phyloP scores from a whole-genome alignment of 306 rosid species.

The Bauhinia variegata region DNA sequence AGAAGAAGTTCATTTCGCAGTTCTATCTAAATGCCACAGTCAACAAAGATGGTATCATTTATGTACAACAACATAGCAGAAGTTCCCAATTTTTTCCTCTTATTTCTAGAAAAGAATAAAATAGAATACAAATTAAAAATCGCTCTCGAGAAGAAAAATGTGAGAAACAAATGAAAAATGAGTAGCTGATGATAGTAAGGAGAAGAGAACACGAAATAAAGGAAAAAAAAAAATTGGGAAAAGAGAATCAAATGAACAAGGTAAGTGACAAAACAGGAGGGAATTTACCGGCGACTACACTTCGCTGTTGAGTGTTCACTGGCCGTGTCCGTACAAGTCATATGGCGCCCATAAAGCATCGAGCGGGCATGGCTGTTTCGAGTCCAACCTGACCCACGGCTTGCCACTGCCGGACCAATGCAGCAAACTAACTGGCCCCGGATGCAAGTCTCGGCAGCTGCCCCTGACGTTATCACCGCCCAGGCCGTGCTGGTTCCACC shows the following conservation, averaged over 20 bases:
- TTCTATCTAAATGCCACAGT: not conserved
- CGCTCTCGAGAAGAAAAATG: constrained; percentile 1
- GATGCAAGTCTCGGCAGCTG: constrained; percentile 68
- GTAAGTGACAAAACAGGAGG: constrained; percentile 41
- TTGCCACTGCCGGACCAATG: constrained; percentile 91
- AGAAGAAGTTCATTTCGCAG: not conserved
- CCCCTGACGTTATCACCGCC: constrained; percentile 79
- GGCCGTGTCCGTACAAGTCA: constrained; percentile 63
- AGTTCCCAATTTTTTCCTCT: not conserved
- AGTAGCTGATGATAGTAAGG: constrained; percentile 32
- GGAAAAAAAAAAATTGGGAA: constrained; percentile 24
- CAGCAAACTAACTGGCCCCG: constrained; percentile 75
- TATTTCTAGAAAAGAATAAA: not conserved
- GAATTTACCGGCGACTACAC: constrained; percentile 45
- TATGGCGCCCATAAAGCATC: constrained; percentile 66
- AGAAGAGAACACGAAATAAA: constrained; percentile 23
- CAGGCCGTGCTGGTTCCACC: constrained; percentile 86
- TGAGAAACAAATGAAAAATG: constrained; percentile 16
- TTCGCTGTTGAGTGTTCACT: constrained; percentile 32
- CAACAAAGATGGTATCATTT: constrained; percentile 14
- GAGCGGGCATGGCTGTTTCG: constrained; percentile 66
- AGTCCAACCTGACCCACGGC: constrained; percentile 71
- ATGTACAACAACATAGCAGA: constrained; percentile 36
- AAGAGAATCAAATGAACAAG: constrained; percentile 34
- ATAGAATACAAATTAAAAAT: constrained; percentile 44